These are phyloP conservation scores for Fusarium sp. DNA, from an alignment of 2,329 filamentous ascomycete species.

Conservation along the genomic window DNA sequence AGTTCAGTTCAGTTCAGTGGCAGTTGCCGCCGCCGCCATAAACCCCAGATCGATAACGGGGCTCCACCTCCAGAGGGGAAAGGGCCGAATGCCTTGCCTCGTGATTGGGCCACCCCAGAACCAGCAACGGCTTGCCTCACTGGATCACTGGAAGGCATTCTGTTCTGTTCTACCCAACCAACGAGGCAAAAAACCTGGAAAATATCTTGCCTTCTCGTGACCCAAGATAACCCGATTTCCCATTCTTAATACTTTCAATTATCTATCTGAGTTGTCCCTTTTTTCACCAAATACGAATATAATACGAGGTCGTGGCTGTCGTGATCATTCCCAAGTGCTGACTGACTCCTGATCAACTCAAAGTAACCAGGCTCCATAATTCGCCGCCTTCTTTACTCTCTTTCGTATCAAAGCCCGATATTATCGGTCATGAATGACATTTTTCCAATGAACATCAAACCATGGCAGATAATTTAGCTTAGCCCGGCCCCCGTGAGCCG, in stretches of 20 bases:
- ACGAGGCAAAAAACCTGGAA: background rate
- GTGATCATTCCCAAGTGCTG: background rate
- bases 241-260: background rate
- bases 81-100: slow-evolving; percentile 36
- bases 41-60: slow-evolving; percentile 40
- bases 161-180: background rate
- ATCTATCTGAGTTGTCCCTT: background rate
- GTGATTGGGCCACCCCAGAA: slow-evolving; percentile 31
- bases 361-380: slow-evolving; percentile 8
- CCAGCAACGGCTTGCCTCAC: background rate
- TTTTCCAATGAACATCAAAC: background rate
- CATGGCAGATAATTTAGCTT: slow-evolving; percentile 17
- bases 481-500: background rate
- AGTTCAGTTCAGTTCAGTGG: background rate
- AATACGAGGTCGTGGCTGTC: background rate
- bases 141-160: background rate
- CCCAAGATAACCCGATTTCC: background rate
- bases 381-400: slow-evolving; percentile 18
- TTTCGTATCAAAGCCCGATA: slow-evolving; percentile 17
- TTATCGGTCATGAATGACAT: slow-evolving; percentile 6
- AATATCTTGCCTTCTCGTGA: background rate
- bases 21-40: background rate
- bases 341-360: background rate
- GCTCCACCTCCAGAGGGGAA: slow-evolving; percentile 26
- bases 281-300: background rate